Conservation (phyloP, 1,284 basidiomycete genomes). For the Chalciporus sp. region DNA sequence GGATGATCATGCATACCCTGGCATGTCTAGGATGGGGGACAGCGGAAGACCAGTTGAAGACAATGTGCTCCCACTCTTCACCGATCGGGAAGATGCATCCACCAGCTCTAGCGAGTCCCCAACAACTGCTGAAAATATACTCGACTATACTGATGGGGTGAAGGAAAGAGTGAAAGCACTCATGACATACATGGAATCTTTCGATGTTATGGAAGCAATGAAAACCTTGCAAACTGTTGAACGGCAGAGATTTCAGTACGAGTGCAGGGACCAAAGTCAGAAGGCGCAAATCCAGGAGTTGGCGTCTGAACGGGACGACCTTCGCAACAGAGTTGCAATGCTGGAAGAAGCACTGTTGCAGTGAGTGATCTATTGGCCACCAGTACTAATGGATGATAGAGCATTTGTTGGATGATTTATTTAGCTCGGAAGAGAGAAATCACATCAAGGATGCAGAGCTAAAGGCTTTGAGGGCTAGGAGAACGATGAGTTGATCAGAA, state of each 20-base stretch:
- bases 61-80: constrained; percentile 24
- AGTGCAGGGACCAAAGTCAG: constrained; percentile 27
- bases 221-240: constrained; percentile 17
- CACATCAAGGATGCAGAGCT: constrained; percentile 7
- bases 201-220: constrained; percentile 22
- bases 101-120: constrained; percentile 22
- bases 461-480: neutral
- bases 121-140: constrained; percentile 30
- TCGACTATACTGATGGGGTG: constrained; percentile 27
- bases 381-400: neutral
- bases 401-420: neutral
- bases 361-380: constrained; percentile 13
- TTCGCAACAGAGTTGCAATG: constrained; percentile 17
- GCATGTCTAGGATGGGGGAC: too few species aligned
- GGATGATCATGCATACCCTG: neutral
- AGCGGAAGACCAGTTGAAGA: constrained; percentile 4
- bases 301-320: constrained; percentile 21
- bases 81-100: constrained; percentile 15
- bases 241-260: constrained; percentile 28
- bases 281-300: constrained; percentile 27
- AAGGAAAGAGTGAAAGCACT: constrained; percentile 28
- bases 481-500: neutral
- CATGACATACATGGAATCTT: constrained; percentile 31
- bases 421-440: constrained; percentile 13
- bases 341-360: constrained; percentile 15